These are phyloP conservation scores for Peterozyma toletana DNA, from an alignment of 805 yeast genomes.

Conservation along the genomic window DNA sequence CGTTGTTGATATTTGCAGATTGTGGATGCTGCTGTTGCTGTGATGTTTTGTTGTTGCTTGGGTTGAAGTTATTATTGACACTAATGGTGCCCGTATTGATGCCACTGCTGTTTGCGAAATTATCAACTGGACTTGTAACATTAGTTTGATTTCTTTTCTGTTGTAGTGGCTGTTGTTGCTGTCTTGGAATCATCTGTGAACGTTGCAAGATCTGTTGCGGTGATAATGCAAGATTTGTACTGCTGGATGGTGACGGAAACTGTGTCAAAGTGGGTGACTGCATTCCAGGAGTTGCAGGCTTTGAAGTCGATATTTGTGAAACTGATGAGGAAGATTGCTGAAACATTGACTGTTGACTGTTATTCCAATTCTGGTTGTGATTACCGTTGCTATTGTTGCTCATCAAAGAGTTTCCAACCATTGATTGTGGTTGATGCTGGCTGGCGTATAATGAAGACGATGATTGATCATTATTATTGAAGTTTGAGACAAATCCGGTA, in stretches of 20 bases:
- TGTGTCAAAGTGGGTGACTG: conserved; percentile 8
- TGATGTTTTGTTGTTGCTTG: too few relatives aligned
- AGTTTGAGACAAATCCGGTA: conserved; percentile 4
- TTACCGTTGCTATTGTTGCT: neutral
- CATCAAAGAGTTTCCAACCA: neutral
- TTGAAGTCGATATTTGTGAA: conserved; percentile 7
- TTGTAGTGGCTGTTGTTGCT: conserved; percentile 2
- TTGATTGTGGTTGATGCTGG: conserved; percentile 2
- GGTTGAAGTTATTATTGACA: too few relatives aligned
- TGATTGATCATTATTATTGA: too few relatives aligned
- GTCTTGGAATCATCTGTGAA: neutral
- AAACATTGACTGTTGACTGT: neutral
- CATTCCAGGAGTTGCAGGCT: conserved; percentile 15
- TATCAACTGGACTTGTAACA: conserved; percentile 9
- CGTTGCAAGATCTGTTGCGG: conserved; percentile 5
- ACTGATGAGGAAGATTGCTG: conserved; percentile 1
- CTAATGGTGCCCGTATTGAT: too few relatives aligned
- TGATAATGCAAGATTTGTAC: conserved; percentile 13
- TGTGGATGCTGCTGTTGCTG: neutral
- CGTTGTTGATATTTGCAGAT: neutral
- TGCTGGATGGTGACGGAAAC: conserved; percentile 8
- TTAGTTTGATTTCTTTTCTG: conserved; percentile 1
- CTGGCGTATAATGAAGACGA: conserved; percentile 7
- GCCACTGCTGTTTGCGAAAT: too few relatives aligned
- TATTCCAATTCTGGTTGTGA: conserved; percentile 1